phyloP scores from a whole-genome alignment of 257 asterid species.

The Solanum sejunctum region DNA sequence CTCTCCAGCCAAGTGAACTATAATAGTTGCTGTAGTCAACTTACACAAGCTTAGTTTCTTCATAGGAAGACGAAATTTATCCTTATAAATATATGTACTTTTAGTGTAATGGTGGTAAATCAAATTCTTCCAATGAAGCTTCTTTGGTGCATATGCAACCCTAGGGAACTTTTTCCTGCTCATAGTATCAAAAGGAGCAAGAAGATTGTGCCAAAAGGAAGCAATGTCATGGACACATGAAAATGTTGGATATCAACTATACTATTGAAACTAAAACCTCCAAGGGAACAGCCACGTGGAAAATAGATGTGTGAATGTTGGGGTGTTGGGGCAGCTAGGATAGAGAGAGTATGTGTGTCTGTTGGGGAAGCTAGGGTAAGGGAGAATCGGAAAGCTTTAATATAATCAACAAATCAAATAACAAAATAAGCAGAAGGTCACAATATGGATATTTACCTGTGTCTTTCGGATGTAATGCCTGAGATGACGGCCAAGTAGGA shows the following conservation, averaged over 20 bases:
- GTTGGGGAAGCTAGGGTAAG: neutral
- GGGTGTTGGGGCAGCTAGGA: neutral
- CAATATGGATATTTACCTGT: slow-evolving; percentile 38
- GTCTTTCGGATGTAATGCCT: slow-evolving; percentile 65
- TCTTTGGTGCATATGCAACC: neutral
- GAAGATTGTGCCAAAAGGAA: neutral
- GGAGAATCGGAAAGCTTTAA: neutral
- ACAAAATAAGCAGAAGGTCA: slow-evolving; percentile 4
- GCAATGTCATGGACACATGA: neutral
- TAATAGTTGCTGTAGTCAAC: neutral
- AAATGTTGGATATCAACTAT: neutral
- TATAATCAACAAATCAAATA: neutral
- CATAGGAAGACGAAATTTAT: neutral
- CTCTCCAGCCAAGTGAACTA: neutral
- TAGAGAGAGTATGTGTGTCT: neutral
- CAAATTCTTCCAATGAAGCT: neutral
- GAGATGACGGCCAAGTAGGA: slow-evolving; percentile 75
- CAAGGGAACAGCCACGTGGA: neutral
- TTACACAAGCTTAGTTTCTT: neutral
- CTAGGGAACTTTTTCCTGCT: neutral
- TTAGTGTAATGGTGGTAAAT: neutral
- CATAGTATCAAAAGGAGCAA: neutral
- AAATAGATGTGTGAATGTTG: neutral
- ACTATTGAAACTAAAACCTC: neutral
- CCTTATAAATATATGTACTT: neutral